These are phyloP conservation scores for Vaccinium corymbosum DNA, from an alignment of 148 eudicot species.

Conservation along the genomic window DNA sequence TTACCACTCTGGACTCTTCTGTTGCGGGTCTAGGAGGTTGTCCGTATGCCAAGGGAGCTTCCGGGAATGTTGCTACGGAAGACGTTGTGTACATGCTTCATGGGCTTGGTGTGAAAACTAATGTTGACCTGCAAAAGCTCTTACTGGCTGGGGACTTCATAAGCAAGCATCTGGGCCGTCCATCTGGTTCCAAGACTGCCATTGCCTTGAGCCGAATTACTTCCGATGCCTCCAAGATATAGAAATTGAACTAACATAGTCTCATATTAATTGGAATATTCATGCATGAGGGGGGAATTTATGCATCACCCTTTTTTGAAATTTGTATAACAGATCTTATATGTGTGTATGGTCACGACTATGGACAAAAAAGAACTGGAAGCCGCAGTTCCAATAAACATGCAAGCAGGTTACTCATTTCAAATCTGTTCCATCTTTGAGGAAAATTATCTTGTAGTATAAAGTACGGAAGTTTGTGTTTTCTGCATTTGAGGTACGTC, in stretches of 20 bases:
- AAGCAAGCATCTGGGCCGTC: constrained; percentile 51
- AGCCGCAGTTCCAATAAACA: background rate
- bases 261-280: background rate
- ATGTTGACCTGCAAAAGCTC: constrained; percentile 48
- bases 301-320: background rate
- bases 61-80: constrained; percentile 72
- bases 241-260: background rate
- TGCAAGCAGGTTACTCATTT: background rate
- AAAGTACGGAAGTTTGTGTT: background rate
- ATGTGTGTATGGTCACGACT: background rate
- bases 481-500: background rate
- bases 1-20: constrained; percentile 51
- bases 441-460: background rate
- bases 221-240: constrained; percentile 41
- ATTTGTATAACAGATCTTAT: background rate
- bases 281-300: background rate
- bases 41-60: constrained; percentile 74
- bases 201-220: constrained; percentile 46
- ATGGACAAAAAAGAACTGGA: background rate
- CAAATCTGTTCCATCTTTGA: background rate
- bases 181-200: constrained; percentile 58
- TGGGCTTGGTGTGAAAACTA: constrained; percentile 56
- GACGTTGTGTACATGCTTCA: constrained; percentile 75
- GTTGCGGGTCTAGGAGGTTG: constrained; percentile 71
- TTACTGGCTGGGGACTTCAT: constrained; percentile 60